phyloP scores from a whole-genome alignment of 2,329 filamentous ascomycete species.

The Arthrobotrys pseudoclavata region DNA sequence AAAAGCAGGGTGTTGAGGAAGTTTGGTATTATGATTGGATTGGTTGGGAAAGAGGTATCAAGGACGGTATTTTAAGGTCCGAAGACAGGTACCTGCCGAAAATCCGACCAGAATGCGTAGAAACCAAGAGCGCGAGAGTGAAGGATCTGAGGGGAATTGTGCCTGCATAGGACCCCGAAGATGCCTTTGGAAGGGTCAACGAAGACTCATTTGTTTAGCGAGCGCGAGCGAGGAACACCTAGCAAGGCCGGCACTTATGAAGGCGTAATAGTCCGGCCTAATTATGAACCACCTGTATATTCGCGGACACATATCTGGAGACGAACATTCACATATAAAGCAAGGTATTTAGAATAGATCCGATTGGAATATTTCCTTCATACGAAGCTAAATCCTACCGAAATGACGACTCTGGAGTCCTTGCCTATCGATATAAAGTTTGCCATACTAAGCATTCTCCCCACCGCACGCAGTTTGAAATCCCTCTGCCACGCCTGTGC shows the following conservation, averaged over 20 bases:
- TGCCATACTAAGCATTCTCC: neutral
- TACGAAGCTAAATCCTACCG: neutral
- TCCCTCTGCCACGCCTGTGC: neutral
- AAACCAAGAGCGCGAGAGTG: slow-evolving; percentile 31
- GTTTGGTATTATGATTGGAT: slow-evolving; percentile 66
- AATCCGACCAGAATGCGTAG: slow-evolving; percentile 15
- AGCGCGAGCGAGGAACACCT: neutral
- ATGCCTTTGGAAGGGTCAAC: neutral
- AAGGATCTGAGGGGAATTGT: slow-evolving; percentile 34
- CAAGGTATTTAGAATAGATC: neutral
- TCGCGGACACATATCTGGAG: neutral
- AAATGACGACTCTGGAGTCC: neutral
- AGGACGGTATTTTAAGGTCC: slow-evolving; percentile 29
- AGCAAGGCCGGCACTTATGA: neutral
- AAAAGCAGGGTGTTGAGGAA: slow-evolving; percentile 74
- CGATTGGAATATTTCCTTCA: neutral
- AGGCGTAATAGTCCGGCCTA: neutral
- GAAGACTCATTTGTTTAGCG: neutral
- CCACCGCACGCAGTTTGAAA: neutral
- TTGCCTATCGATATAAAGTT: neutral
- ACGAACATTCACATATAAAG: neutral
- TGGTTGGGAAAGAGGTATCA: slow-evolving; percentile 8
- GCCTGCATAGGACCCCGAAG: neutral
- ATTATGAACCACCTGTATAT: neutral
- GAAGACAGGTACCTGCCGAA: slow-evolving; percentile 28